These are phyloP conservation scores for Phytomonas sp. DNA, from an alignment of 208 protist genomes.

Conservation along the genomic window DNA sequence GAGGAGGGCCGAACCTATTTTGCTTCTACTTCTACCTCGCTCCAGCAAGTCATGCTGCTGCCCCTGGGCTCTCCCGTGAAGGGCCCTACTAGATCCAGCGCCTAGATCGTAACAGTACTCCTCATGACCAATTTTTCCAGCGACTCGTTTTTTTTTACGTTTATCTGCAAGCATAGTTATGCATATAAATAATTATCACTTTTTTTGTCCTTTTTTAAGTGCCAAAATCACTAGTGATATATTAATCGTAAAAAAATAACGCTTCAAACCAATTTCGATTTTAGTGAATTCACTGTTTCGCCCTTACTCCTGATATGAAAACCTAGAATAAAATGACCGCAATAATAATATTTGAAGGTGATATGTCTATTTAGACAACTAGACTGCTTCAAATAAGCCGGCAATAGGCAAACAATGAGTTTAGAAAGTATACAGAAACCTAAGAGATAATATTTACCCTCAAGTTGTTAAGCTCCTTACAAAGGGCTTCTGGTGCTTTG, in stretches of 20 bases:
- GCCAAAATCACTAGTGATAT: not conserved
- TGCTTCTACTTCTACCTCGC: not conserved
- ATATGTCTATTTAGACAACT: not conserved
- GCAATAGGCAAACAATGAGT: not conserved
- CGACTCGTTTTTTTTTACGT: constrained; percentile 47
- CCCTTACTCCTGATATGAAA: not conserved
- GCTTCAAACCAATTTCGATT: not conserved
- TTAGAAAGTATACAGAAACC: not conserved
- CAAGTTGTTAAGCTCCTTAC: not conserved
- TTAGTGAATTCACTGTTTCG: not conserved
- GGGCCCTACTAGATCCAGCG: constrained; percentile 15
- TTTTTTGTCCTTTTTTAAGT: not conserved
- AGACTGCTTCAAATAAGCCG: not conserved
- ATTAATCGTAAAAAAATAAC: not conserved
- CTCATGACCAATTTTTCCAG: constrained; percentile 79
- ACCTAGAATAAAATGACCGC: not conserved
- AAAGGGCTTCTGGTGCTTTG: not conserved
- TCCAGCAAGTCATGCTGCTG: constrained; percentile 21
- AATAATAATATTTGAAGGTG: not conserved
- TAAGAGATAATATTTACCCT: not conserved
- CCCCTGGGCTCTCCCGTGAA: constrained; percentile 15
- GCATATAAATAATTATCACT: not conserved
- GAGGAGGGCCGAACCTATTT: not conserved
- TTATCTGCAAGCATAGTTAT: constrained; percentile 44
- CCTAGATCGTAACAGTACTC: constrained; percentile 66